phyloP scores from a whole-genome alignment of 2,329 filamentous ascomycete species.

The Corinectria fuckeliana region DNA sequence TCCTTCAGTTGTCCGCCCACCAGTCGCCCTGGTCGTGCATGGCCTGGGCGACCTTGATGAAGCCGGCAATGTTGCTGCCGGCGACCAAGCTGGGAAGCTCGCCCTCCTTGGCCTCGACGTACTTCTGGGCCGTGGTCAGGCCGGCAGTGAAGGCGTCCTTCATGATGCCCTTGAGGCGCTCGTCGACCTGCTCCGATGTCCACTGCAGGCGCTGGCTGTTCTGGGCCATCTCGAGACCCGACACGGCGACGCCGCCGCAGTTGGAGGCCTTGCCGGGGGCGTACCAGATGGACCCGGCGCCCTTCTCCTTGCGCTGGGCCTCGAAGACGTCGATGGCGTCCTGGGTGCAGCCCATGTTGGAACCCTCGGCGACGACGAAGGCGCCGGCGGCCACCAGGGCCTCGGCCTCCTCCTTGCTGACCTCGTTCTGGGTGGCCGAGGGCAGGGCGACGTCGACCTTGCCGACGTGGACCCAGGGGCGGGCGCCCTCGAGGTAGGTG shows the following conservation, averaged over 20 bases:
- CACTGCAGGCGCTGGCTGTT: constrained; percentile 88
- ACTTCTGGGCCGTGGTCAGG: constrained; percentile 87
- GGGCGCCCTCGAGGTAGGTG: constrained; percentile 85
- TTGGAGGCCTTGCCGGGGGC: constrained; percentile 97
- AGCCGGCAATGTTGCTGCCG: constrained; percentile 96
- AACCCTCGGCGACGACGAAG: constrained; percentile 92
- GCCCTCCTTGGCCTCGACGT: constrained; percentile 77
- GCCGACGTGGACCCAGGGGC: constrained; percentile 91
- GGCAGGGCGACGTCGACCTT: constrained; percentile 91
- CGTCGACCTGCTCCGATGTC: constrained; percentile 89
- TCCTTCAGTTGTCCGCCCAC: constrained; percentile 57
- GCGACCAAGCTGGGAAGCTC: constrained; percentile 90
- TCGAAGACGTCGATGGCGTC: constrained; percentile 95
- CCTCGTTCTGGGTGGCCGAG: constrained; percentile 96
- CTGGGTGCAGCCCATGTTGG: constrained; percentile 99
- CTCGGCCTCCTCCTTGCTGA: constrained; percentile 88
- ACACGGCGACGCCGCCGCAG: constrained; percentile 95
- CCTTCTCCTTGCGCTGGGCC: constrained; percentile 74
- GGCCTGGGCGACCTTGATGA: constrained; percentile 92
- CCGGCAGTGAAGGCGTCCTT: constrained; percentile 90
- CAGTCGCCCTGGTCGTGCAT: constrained; percentile 98
- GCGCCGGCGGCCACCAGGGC: constrained; percentile 77
- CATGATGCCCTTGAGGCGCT: constrained; percentile 93
- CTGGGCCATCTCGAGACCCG: constrained; percentile 98
- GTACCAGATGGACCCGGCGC: constrained; percentile 82